phyloP scores from a whole-genome alignment of 1,139 yeast species.

The Scheffersomyces cryptocercus region DNA sequence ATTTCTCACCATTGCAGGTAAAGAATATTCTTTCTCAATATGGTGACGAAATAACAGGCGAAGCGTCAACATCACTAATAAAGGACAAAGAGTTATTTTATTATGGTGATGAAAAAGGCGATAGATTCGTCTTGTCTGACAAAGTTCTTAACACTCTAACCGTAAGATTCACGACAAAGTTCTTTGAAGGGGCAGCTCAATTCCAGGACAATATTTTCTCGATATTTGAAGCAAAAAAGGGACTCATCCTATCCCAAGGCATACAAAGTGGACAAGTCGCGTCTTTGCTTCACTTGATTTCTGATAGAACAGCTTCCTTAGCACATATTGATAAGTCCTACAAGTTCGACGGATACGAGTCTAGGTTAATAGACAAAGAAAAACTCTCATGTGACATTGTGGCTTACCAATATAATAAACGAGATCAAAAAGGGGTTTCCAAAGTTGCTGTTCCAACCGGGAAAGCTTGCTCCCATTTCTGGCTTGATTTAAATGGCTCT shows the following conservation, averaged over 20 bases:
- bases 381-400: conserved; percentile 65
- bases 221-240: conserved; percentile 44
- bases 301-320: conserved; percentile 36
- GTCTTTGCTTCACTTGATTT: conserved; percentile 48
- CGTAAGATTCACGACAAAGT: conserved; percentile 38
- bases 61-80: conserved; percentile 55
- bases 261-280: conserved; percentile 62
- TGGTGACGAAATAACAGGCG: conserved; percentile 45
- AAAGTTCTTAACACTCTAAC: conserved; percentile 44
- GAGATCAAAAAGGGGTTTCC: conserved; percentile 3
- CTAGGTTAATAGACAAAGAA: conserved; percentile 61
- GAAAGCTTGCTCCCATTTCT: conserved; percentile 63
- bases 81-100: conserved; percentile 54
- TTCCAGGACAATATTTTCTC: conserved; percentile 43
- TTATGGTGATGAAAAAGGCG: conserved; percentile 43
- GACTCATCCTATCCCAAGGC: conserved; percentile 57
- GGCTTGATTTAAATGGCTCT: conserved; percentile 70
- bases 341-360: conserved; percentile 56
- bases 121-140: conserved; percentile 62
- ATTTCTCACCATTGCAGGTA: conserved; percentile 47
- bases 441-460: conserved; percentile 53
- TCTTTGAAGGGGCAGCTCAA: conserved; percentile 46
- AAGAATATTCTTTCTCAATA: conserved; percentile 41
- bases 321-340: conserved; percentile 56
- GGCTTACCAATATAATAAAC: conserved; percentile 11